Percentiles rank a stretch among this genome's conserved stretches.
Evolutionary conservation across 768 basidiomycete species (phyloP).

Genomic region (Russula sp.): DNA sequence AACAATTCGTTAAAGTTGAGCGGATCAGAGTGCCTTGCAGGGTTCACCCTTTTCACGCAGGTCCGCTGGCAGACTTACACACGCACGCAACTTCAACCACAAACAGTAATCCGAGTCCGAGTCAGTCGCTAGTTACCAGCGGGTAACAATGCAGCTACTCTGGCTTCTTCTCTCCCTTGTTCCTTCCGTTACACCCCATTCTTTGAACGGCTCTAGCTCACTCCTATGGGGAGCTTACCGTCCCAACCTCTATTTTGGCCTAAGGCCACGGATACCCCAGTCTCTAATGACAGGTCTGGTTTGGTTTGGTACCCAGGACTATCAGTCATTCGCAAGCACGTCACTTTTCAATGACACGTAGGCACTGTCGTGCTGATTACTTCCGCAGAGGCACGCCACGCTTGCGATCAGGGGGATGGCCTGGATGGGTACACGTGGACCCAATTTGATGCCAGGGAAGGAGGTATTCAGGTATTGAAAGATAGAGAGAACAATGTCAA

Average conservation of each 20-base stretch:
- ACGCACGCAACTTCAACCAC: background rate
- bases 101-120: background rate
- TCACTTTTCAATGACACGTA: conserved; percentile 20
- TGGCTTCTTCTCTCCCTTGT: conserved; percentile 41
- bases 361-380: conserved; percentile 3
- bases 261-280: conserved; percentile 76
- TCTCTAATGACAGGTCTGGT: conserved; percentile 90
- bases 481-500: conserved; percentile 80
- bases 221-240: conserved; percentile 83
- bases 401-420: conserved; percentile 82
- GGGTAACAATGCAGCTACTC: conserved; percentile 35
- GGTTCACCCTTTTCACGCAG: too few relatives aligned
- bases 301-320: conserved; percentile 91
- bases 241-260: conserved; percentile 92
- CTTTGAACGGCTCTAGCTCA: conserved; percentile 42
- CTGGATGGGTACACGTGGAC: conserved; percentile 83
- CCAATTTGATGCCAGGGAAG: conserved; percentile 77
- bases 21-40: too few relatives aligned
- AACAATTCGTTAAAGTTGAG: too few relatives aligned
- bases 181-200: conserved; percentile 32
- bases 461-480: conserved; percentile 76
- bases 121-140: background rate
- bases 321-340: conserved; percentile 59
- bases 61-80: background rate
- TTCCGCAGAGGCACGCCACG: conserved; percentile 63